Conservation (phyloP, 1,284 basidiomycete genomes). For the Coriolopsis trogii region DNA sequence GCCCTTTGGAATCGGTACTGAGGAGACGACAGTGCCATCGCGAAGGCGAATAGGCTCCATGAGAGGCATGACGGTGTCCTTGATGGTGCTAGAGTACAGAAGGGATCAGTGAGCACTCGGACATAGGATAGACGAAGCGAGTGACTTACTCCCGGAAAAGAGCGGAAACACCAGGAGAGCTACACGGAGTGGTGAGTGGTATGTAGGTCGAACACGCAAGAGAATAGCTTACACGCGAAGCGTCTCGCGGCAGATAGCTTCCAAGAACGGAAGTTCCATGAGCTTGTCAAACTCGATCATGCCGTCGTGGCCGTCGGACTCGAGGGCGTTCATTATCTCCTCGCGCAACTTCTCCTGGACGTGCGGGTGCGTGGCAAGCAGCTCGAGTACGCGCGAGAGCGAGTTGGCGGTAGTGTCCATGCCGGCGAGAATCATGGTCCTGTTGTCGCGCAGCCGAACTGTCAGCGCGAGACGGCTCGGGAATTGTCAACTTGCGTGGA, state of each 20-base stretch:
- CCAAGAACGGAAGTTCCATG: slow-evolving; percentile 24
- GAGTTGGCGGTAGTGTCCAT: slow-evolving; percentile 29
- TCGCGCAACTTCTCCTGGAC: slow-evolving; percentile 25
- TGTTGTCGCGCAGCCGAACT: neutral
- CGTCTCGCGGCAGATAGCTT: slow-evolving; percentile 30
- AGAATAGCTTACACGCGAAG: slow-evolving; percentile 21
- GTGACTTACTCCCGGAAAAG: slow-evolving; percentile 13
- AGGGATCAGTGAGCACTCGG: neutral
- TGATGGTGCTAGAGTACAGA: neutral
- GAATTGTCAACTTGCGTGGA: neutral
- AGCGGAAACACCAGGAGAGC: slow-evolving; percentile 6
- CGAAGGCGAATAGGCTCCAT: slow-evolving; percentile 9
- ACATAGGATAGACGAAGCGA: neutral
- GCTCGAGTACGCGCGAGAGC: slow-evolving; percentile 21
- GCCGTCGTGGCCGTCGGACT: slow-evolving; percentile 14
- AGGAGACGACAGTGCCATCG: slow-evolving; percentile 13
- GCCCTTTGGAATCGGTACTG: slow-evolving; percentile 12
- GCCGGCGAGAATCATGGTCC: slow-evolving; percentile 26
- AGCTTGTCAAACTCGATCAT: slow-evolving; percentile 24
- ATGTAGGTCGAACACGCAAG: neutral
- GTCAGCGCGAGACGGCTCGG: neutral
- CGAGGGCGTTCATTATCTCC: slow-evolving; percentile 19
- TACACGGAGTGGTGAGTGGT: neutral
- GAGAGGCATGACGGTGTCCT: slow-evolving; percentile 9
- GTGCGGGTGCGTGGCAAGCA: slow-evolving; percentile 23